These are phyloP conservation scores for Globisporangium acanthophoron DNA, from an alignment of 352 stramenopile species.

Conservation along the genomic window DNA sequence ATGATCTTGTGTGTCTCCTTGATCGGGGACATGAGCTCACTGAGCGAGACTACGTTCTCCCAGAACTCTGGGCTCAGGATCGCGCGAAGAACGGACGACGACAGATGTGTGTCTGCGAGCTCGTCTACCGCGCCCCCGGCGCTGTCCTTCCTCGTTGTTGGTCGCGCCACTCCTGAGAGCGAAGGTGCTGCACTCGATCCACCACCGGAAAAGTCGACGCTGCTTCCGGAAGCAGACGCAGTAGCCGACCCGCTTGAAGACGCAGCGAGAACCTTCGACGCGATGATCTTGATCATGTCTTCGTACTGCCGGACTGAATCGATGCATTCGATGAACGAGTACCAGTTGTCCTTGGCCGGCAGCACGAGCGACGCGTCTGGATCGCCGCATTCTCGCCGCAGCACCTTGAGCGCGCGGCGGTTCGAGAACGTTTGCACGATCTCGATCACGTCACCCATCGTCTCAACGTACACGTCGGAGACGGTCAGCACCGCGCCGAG, in stretches of 20 bases:
- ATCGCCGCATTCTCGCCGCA: constrained; percentile 64
- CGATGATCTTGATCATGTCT: constrained; percentile 83
- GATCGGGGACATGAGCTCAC: constrained; percentile 71
- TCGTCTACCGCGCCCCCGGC: constrained; percentile 39
- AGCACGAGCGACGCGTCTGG: constrained; percentile 42
- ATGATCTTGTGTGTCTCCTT: constrained; percentile 75
- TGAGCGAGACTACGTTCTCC: constrained; percentile 67
- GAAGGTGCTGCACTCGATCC: neutral
- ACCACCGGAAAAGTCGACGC: neutral
- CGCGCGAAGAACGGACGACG: constrained; percentile 33
- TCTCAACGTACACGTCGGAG: constrained; percentile 37
- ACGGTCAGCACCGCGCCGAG: constrained; percentile 58
- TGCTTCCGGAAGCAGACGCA: neutral
- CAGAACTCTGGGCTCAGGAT: constrained; percentile 69
- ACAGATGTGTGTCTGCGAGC: constrained; percentile 32
- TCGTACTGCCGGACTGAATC: constrained; percentile 77
- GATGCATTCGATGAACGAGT: constrained; percentile 77
- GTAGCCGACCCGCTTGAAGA: constrained; percentile 5
- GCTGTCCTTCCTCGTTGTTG: constrained; percentile 32
- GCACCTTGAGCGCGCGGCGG: constrained; percentile 38
- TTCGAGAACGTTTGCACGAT: constrained; percentile 65
- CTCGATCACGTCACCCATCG: constrained; percentile 63
- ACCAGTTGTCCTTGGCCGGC: constrained; percentile 46
- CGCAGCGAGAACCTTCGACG: constrained; percentile 41
- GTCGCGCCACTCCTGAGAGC: constrained; percentile 4